Evolutionary conservation across 1,284 basidiomycete species (phyloP).

Genomic region (Pseudozyma pruni): DNA sequence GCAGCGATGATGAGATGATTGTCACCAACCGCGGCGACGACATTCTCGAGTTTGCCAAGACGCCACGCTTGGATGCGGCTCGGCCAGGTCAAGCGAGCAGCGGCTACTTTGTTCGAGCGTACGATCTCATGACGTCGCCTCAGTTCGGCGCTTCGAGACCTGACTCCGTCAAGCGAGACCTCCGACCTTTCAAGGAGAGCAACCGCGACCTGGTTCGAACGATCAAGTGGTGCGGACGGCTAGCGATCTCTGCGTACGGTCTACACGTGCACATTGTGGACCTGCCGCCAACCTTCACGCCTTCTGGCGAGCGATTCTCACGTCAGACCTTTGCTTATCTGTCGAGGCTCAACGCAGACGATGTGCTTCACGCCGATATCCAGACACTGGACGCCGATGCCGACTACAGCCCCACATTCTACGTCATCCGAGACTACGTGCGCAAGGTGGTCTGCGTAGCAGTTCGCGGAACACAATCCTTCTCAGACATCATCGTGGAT

Average conservation of each 20-base stretch:
- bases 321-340: constrained; percentile 66
- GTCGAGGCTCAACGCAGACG: constrained; percentile 61
- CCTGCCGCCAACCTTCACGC: constrained; percentile 64
- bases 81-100: constrained; percentile 31
- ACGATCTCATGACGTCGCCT: constrained; percentile 47
- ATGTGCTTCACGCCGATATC: constrained; percentile 66
- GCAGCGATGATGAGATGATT: constrained; percentile 59
- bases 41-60: constrained; percentile 63
- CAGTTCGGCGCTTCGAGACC: constrained; percentile 29
- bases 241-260: constrained; percentile 62
- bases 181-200: constrained; percentile 30
- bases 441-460: constrained; percentile 64
- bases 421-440: constrained; percentile 61
- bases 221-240: constrained; percentile 65
- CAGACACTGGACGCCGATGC: constrained; percentile 63
- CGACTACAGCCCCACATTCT: constrained; percentile 65
- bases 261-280: constrained; percentile 57
- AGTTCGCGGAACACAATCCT: constrained; percentile 65
- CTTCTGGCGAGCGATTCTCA: constrained; percentile 62
- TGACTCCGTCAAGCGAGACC: constrained; percentile 6
- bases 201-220: constrained; percentile 53
- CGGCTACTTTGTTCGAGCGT: constrained; percentile 50
- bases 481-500: constrained; percentile 67
- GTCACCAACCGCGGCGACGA: constrained; percentile 62
- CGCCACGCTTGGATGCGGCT: constrained; percentile 40